Percentiles rank a stretch among this genome's conserved stretches.
Evolutionary conservation across 345 rosid species (phyloP).

Genomic region (Combretum micranthum): DNA sequence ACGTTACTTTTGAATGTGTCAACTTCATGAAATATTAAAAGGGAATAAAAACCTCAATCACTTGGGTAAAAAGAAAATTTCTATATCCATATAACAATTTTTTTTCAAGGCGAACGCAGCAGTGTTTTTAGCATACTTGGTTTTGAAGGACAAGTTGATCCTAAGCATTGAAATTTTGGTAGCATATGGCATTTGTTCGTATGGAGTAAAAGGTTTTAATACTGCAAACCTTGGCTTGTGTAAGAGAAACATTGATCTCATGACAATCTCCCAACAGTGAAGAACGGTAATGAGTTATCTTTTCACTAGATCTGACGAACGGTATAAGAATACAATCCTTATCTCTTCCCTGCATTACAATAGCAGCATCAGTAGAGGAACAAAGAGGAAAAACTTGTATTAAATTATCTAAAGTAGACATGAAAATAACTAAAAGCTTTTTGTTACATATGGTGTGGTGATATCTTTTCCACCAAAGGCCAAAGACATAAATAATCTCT

Average conservation of each 20-base stretch:
- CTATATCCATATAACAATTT: no score
- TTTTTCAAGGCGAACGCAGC: no score
- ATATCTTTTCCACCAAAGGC: not conserved
- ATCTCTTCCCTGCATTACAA: constrained; percentile 69
- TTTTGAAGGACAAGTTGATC: not conserved
- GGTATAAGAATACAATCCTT: constrained; percentile 89
- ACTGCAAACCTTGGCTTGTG: constrained; percentile 73
- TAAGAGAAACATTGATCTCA: constrained; percentile 85
- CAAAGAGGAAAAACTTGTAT: not conserved
- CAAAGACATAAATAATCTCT: not conserved
- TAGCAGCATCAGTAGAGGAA: not conserved
- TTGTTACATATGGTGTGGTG: not conserved
- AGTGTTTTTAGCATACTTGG: no score
- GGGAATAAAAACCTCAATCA: no score
- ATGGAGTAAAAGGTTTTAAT: not conserved
- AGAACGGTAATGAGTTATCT: constrained; percentile 44
- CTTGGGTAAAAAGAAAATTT: no score
- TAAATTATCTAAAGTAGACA: not conserved
- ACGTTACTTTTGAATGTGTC: not conserved
- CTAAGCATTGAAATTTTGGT: not conserved
- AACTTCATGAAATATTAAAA: no score
- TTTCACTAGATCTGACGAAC: constrained; percentile 69
- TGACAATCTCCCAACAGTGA: constrained; percentile 98
- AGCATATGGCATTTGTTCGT: not conserved
- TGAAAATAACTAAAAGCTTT: not conserved